phyloP scores from a whole-genome alignment of 2,329 filamentous ascomycete genomes.

The Acephala macrosclerotiorum region DNA sequence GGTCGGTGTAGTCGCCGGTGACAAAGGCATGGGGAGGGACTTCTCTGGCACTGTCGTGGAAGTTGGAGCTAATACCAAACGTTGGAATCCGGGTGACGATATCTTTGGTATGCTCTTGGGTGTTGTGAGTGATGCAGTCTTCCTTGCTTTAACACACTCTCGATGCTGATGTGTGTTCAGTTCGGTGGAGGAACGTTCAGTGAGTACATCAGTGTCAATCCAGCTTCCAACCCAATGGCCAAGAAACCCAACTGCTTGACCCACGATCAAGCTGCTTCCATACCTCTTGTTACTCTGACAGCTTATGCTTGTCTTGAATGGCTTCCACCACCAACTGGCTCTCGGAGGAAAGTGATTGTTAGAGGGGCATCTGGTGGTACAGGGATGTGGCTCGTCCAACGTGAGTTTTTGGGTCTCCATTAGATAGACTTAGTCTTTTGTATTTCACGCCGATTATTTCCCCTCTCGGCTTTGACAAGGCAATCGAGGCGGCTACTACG shows the following conservation, averaged over 20 bases:
- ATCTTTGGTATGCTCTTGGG: constrained; percentile 45
- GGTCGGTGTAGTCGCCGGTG: constrained; percentile 37
- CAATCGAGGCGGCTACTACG: no score
- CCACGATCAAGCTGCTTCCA: constrained; percentile 52
- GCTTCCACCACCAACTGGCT: constrained; percentile 30
- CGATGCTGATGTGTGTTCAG: constrained; percentile 19
- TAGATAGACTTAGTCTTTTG: no score
- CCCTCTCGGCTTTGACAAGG: no score
- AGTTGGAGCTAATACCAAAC: constrained; percentile 44
- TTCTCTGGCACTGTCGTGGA: constrained; percentile 44
- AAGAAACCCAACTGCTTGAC: constrained; percentile 50
- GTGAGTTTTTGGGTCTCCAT: constrained; percentile 22
- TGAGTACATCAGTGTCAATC: constrained; percentile 40
- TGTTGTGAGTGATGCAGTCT: constrained; percentile 28
- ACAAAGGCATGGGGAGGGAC: constrained; percentile 43
- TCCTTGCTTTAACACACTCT: not conserved
- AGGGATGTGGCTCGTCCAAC: constrained; percentile 40
- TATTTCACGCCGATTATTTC: no score
- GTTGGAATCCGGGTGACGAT: constrained; percentile 46
- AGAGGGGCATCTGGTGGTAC: constrained; percentile 42
- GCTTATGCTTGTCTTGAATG: constrained; percentile 45
- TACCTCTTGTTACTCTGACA: constrained; percentile 53
- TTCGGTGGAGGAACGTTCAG: constrained; percentile 43
- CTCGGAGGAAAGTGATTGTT: constrained; percentile 36
- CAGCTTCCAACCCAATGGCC: constrained; percentile 35